Evolutionary conservation across 768 basidiomycete species (phyloP).

Genomic region (Chlorophyllum brunneum): DNA sequence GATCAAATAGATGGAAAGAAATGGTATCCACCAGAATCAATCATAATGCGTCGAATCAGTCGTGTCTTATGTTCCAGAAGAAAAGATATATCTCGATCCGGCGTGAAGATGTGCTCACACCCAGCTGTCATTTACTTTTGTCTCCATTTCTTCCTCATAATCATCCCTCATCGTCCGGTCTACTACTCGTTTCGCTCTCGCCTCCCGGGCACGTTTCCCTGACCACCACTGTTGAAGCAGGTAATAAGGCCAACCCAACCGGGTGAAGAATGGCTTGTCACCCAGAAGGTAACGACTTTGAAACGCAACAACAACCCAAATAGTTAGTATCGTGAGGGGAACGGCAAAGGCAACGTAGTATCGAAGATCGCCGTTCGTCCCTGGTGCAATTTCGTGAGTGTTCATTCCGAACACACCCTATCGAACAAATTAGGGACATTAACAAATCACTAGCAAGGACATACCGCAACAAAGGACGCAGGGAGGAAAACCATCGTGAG

Average conservation of each 20-base stretch:
- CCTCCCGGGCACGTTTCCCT: neutral
- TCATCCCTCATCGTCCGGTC: neutral
- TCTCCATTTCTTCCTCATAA: neutral
- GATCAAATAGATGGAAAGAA: too few species aligned
- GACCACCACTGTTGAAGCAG: neutral
- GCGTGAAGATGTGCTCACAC: neutral
- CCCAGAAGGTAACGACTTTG: slow-evolving; percentile 40
- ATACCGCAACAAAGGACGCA: slow-evolving; percentile 47
- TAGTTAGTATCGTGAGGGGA: slow-evolving; percentile 42
- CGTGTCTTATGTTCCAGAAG: too few species aligned
- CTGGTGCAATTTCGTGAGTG: slow-evolving; percentile 35
- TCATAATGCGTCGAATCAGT: too few species aligned
- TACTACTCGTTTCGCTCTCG: neutral
- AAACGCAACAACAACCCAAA: slow-evolving; percentile 53
- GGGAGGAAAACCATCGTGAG: slow-evolving; percentile 62
- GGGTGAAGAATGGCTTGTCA: slow-evolving; percentile 23
- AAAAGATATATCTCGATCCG: too few species aligned
- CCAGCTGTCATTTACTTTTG: neutral
- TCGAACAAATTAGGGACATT: neutral
- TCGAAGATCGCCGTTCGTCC: slow-evolving; percentile 33
- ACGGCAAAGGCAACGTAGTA: slow-evolving; percentile 43
- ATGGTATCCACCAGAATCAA: too few species aligned
- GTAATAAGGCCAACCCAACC: slow-evolving; percentile 36
- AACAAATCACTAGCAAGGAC: slow-evolving; percentile 12
- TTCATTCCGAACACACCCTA: slow-evolving; percentile 64